Evolutionary conservation across 495 filamentous ascomycete species (phyloP), one percentile per base, ranked within the genome.

Genomic region (Trichoderma reesei): DNA sequence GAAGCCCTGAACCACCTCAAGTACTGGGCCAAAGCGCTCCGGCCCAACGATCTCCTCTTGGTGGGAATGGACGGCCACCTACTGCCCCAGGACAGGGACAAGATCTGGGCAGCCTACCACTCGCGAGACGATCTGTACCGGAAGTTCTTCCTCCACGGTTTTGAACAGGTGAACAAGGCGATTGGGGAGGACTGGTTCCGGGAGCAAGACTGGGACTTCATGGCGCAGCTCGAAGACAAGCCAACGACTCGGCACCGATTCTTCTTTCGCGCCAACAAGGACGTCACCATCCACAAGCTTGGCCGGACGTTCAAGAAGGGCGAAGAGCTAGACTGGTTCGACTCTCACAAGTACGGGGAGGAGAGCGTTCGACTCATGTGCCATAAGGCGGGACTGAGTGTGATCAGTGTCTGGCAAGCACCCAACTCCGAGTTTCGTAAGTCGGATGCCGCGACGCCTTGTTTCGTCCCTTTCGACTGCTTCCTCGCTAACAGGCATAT

Each of bases 281-380:
- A 65, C 26, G 31, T 65, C 3, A 39, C 10, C 6, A 38, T 65
- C 16, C 41, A 39, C 16, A 41, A 34, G 36, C n/a, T 37, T 8
- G 33, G 33, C 20, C 8, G 46, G 34, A 26, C 39, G 3, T 11
- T 41, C 63, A 41, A 59, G 9, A 31, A 60, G 14, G 63, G 63
- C 16, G 48, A 44, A 18, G 48, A 59, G 36, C 59, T 65, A 0
- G 63, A 65, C 48, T 65, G 63, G 63, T 65, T 65, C 31, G 63
- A 65, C 56, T 59, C 63, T 16, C 63, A 65, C 39, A 65, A 60
- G 44, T 65, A 60, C n/a, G 54, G 63, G 9, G 51, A 59, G 16
- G 51, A 60, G 20, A 33, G 20, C 54, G 63, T 65, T 39, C 33
- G 41, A 42, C 18, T 31, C 34, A 65, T 65, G 63, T 60, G 20